Evolutionary conservation across 495 filamentous ascomycete species (phyloP), one percentile per base, ranked within the genome.

Genomic region (Staphylotrichum longicolle): DNA sequence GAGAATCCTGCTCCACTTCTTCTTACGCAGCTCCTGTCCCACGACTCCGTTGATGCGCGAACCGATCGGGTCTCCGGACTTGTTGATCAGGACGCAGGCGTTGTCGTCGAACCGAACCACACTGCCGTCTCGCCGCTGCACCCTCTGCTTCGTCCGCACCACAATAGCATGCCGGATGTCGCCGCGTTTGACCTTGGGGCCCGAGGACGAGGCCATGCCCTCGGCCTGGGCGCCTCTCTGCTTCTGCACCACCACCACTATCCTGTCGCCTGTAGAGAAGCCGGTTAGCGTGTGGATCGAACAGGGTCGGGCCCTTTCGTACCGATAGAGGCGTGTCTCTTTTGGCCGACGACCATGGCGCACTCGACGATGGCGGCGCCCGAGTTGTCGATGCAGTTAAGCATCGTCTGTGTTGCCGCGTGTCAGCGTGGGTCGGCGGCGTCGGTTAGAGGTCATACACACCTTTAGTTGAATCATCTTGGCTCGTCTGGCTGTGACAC

Each of bases 371-470:
- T 77, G 61, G 95, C 93, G 68, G 95, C 95, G 72, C 95, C 95
- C 53, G 95, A 97, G 83, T 99, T 99, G 88, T 99, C 95, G 86
- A 99, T 97, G 86, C 95, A 98, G 74, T 91, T 97, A 63, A 98
- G 83, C 88, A 99, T 89, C 76, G 93, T 90, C 95, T 99, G 72
- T 27, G 32, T 5, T n/a, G 9, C 34, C 20, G 20, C 20, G 20
- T 40, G 67, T 66, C 37, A 73, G 68, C 55, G 49, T 20, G 30
- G 8, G 27, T 27, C 20, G 8, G 3, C 7, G 3, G 0, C 6
- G 9, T 34, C 8, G 8, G n/a, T n/a, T 32, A 12, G 27, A 5
- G 3, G n/a, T 2, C 0, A 10, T 10, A 40, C 33, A 45, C 48
- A 94, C 94, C 91, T 98, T 98, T 80, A 98, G 81, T 83, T 98